phyloP scores from a whole-genome alignment of 2,329 filamentous ascomycete genomes.

The Tolypocladium amazonense region DNA sequence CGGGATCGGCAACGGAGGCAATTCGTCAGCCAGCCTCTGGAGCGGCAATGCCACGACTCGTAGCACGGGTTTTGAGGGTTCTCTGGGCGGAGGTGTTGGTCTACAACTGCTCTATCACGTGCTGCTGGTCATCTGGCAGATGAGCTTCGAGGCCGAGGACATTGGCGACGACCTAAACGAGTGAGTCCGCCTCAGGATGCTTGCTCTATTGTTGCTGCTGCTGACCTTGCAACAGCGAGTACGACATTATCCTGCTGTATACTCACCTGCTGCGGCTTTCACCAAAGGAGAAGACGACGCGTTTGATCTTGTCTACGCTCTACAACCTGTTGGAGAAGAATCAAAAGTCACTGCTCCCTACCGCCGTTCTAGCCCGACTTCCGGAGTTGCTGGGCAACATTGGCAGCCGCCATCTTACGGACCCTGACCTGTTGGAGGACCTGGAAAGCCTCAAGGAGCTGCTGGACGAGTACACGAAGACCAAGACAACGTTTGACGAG shows the following conservation, averaged over 20 bases:
- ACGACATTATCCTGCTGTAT: constrained; percentile 85
- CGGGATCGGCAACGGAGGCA: constrained; percentile 56
- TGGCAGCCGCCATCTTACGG: constrained; percentile 49
- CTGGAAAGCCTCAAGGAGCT: constrained; percentile 49
- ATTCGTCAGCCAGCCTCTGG: constrained; percentile 50
- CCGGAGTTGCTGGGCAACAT: constrained; percentile 57
- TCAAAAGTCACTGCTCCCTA: constrained; percentile 65
- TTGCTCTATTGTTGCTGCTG: not conserved
- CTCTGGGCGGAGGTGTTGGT: constrained; percentile 70
- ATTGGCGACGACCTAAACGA: constrained; percentile 71
- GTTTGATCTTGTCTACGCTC: constrained; percentile 79
- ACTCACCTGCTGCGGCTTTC: constrained; percentile 86
- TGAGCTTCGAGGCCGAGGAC: constrained; percentile 81
- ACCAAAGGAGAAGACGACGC: constrained; percentile 95
- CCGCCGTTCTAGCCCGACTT: constrained; percentile 76
- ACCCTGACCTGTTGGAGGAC: constrained; percentile 54
- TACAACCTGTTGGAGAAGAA: constrained; percentile 70
- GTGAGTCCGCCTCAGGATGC: constrained; percentile 39
- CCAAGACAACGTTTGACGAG: constrained; percentile 73
- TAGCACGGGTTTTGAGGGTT: constrained; percentile 51
- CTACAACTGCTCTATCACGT: constrained; percentile 92
- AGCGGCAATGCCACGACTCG: constrained; percentile 42
- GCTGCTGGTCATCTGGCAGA: constrained; percentile 86
- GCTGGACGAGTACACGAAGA: constrained; percentile 57
- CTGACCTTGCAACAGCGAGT: constrained; percentile 50